Conservation (phyloP, 1,284 basidiomycete genomes). For the Athelia psychrophila region DNA sequence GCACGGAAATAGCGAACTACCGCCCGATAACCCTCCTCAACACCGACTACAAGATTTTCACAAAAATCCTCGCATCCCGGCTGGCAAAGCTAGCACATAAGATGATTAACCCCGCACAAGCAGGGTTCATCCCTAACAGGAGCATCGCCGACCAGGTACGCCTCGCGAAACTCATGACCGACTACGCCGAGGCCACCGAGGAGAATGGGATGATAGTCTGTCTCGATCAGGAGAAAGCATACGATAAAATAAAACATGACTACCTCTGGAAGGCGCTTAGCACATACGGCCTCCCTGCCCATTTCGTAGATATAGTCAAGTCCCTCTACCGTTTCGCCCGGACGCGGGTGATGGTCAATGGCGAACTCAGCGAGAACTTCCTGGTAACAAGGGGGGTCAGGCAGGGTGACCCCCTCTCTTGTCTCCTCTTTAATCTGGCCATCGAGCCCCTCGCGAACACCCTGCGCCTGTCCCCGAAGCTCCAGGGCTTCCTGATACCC, state of each 20-base stretch:
- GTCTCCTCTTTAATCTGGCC: not conserved
- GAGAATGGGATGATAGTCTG: slow-evolving; percentile 1
- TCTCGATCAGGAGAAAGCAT: slow-evolving; percentile 5
- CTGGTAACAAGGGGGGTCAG: slow-evolving; percentile 4
- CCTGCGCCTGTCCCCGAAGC: slow-evolving; percentile 4
- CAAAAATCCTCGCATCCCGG: slow-evolving; percentile 15
- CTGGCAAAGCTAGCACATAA: not conserved
- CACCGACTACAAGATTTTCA: slow-evolving; percentile 31
- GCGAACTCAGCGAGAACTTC: not conserved
- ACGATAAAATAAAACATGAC: slow-evolving; percentile 6
- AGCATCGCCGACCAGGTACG: not conserved
- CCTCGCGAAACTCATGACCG: not conserved
- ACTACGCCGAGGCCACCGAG: slow-evolving; percentile 1
- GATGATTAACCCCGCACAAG: not conserved
- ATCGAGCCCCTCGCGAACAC: not conserved
- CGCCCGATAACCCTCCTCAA: slow-evolving; percentile 28
- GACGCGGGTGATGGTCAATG: slow-evolving; percentile 6
- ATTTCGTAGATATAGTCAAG: slow-evolving; percentile 1
- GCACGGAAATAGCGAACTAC: slow-evolving; percentile 26
- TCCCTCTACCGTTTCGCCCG: not conserved
- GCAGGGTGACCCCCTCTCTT: slow-evolving; percentile 8
- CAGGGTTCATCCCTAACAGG: not conserved
- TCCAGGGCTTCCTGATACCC: slow-evolving; percentile 5
- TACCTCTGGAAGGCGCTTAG: slow-evolving; percentile 1
- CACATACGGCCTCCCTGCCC: slow-evolving; percentile 1